These are phyloP conservation scores for Solanum hybrid DNA, from an alignment of 305 asterid species.

Conservation along the genomic window DNA sequence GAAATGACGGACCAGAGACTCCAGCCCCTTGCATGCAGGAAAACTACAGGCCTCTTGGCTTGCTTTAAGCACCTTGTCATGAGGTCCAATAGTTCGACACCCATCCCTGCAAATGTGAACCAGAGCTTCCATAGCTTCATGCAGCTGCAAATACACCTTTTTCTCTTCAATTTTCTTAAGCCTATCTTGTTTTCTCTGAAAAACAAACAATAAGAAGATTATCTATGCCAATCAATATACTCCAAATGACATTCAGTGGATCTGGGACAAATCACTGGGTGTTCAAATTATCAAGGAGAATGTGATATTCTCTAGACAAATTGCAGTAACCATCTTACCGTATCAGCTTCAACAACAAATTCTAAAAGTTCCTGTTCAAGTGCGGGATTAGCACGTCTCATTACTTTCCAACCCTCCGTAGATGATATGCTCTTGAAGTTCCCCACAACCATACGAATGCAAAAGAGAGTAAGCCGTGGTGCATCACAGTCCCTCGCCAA, in stretches of 20 bases:
- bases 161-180: conserved; percentile 57
- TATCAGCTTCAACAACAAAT: conserved; percentile 68
- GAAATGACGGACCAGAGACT: conserved; percentile 72
- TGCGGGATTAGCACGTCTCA: conserved; percentile 56
- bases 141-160: conserved; percentile 62
- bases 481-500: conserved; percentile 70
- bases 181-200: conserved; percentile 66
- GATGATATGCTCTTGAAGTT: conserved; percentile 57
- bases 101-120: conserved; percentile 80
- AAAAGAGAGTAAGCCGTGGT: conserved; percentile 50
- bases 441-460: conserved; percentile 44
- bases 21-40: conserved; percentile 80
- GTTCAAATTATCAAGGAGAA: background rate
- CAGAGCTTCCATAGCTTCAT: conserved; percentile 93
- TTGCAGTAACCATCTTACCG: conserved; percentile 48
- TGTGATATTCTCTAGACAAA: background rate
- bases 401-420: conserved; percentile 88
- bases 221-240: background rate
- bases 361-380: conserved; percentile 83
- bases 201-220: background rate
- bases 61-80: conserved; percentile 57
- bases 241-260: background rate
- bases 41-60: conserved; percentile 44
- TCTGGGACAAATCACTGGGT: background rate
- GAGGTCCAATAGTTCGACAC: conserved; percentile 78